These are phyloP conservation scores for Malassezia vespertilionis DNA, from an alignment of 1,284 basidiomycete genomes.

Conservation along the genomic window DNA sequence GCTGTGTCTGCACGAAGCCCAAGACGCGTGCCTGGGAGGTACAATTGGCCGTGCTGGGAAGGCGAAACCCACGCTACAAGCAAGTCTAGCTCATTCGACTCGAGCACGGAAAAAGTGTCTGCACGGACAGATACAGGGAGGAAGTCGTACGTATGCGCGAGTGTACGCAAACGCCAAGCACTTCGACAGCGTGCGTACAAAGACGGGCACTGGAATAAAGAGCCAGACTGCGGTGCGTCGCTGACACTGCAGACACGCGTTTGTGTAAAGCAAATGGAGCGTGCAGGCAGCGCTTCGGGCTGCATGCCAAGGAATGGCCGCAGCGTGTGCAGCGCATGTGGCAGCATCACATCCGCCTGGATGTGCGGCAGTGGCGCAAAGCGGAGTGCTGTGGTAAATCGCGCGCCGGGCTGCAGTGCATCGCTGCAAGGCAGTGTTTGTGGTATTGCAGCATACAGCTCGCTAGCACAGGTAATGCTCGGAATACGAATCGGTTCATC, in stretches of 20 bases:
- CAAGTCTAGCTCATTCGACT: slow-evolving; percentile 9
- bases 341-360: neutral
- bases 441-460: too few relatives aligned
- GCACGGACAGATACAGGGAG: neutral
- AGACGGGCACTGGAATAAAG: too few relatives aligned
- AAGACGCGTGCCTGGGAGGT: slow-evolving; percentile 2
- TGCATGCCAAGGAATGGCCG: neutral
- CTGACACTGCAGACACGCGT: too few relatives aligned
- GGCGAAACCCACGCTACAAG: slow-evolving; percentile 1
- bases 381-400: neutral
- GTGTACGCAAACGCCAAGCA: neutral
- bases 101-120: neutral
- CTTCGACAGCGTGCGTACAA: too few relatives aligned
- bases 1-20: slow-evolving; percentile 4
- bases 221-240: too few relatives aligned
- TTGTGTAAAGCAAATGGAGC: too few relatives aligned
- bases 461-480: too few relatives aligned
- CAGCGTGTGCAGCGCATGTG: neutral
- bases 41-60: neutral
- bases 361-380: too few relatives aligned
- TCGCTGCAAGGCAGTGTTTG: too few relatives aligned
- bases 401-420: neutral
- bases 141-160: neutral
- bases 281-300: too few relatives aligned
- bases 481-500: neutral